Conservation (phyloP, 1,284 basidiomycete species). For the Prillingera fragicola region DNA sequence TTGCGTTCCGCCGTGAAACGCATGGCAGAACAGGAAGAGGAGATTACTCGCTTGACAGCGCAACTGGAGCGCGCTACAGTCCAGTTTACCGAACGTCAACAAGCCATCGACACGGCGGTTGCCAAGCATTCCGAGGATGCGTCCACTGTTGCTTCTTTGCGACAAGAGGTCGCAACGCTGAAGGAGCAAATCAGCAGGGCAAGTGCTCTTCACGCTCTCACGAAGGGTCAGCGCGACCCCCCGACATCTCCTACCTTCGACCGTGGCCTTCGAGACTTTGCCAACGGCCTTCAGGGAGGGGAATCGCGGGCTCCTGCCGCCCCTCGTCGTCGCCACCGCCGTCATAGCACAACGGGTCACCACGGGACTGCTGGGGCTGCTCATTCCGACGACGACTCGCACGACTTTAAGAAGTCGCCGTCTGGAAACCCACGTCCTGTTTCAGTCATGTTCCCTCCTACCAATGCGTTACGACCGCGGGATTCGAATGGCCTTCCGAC, state of each 20-base stretch:
- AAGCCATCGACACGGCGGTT: slow-evolving; percentile 50
- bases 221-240: slow-evolving; percentile 54
- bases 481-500: slow-evolving; percentile 65
- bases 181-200: slow-evolving; percentile 94
- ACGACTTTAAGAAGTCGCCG: slow-evolving; percentile 58
- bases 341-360: slow-evolving; percentile 37
- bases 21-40: slow-evolving; percentile 74
- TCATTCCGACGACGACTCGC: slow-evolving; percentile 10
- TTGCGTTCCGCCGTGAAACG: slow-evolving; percentile 69
- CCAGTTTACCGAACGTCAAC: slow-evolving; percentile 76
- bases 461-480: slow-evolving; percentile 58
- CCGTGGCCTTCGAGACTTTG: slow-evolving; percentile 34
- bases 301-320: no score
- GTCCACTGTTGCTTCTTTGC: slow-evolving; percentile 78
- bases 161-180: slow-evolving; percentile 82
- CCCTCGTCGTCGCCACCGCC: slow-evolving; percentile 54
- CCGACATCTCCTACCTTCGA: slow-evolving; percentile 66
- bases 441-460: slow-evolving; percentile 76
- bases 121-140: slow-evolving; percentile 68
- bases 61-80: slow-evolving; percentile 56
- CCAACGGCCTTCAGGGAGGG: slow-evolving; percentile 70
- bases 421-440: slow-evolving; percentile 78
- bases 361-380: slow-evolving; percentile 10
- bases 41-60: slow-evolving; percentile 71
- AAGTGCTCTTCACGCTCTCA: slow-evolving; percentile 79